These are phyloP conservation scores for Arthrobotrys iridis DNA, from an alignment of 2,329 filamentous ascomycete species.

Conservation along the genomic window DNA sequence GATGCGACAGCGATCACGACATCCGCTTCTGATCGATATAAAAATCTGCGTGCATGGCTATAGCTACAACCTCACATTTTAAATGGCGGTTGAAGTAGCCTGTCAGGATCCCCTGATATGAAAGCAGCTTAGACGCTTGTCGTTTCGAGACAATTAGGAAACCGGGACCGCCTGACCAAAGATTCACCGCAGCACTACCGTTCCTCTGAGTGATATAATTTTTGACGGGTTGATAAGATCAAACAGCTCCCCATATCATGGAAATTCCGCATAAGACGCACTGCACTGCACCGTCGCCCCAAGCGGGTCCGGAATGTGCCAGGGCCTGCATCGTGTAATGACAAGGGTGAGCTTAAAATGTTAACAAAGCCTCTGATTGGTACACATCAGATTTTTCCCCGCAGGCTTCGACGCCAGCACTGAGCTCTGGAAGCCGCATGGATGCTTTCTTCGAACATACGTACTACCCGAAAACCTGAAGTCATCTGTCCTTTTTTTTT, in stretches of 20 bases:
- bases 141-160: constrained; percentile 14
- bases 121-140: neutral
- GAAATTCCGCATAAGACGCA: constrained; percentile 2
- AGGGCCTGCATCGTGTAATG: constrained; percentile 28
- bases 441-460: constrained; percentile 12
- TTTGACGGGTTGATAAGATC: constrained; percentile 15
- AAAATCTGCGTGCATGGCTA: neutral
- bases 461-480: constrained; percentile 27
- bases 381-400: constrained; percentile 4
- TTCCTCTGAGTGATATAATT: constrained; percentile 38
- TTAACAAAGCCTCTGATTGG: constrained; percentile 28
- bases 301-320: constrained; percentile 16
- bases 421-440: constrained; percentile 37
- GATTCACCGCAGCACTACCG: neutral
- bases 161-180: neutral
- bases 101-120: neutral
- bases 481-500: constrained; percentile 22
- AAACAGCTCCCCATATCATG: constrained; percentile 8
- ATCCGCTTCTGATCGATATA: constrained; percentile 4
- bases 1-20: constrained; percentile 1
- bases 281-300: neutral
- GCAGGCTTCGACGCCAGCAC: constrained; percentile 8
- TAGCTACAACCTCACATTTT: neutral
- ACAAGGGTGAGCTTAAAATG: constrained; percentile 54
- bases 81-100: neutral